A percentile compares a stretch with the other conserved stretches of the same genome.
phyloP scores from a whole-genome alignment of 1,284 basidiomycete genomes.

The Ustilago esculenta region DNA sequence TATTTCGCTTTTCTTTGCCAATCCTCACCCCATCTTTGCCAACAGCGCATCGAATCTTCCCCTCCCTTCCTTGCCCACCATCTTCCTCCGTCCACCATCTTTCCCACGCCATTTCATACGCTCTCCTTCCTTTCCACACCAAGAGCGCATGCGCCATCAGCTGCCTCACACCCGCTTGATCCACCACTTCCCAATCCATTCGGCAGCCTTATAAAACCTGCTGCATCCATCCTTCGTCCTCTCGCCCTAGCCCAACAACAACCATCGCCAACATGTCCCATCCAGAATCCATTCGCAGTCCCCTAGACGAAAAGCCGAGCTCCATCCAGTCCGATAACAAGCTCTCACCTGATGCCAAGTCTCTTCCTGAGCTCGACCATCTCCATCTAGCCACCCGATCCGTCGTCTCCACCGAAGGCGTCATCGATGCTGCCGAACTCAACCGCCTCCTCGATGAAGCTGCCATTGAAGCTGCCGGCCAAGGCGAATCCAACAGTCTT shows the following conservation, averaged over 20 bases:
- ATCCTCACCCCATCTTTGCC: background rate
- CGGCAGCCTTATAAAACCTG: too few relatives aligned
- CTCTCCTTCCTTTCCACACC: background rate
- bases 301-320: constrained; percentile 20
- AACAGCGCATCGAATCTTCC: constrained; percentile 21
- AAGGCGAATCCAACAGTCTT: constrained; percentile 35
- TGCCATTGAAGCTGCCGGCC: constrained; percentile 51
- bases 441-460: constrained; percentile 47
- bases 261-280: constrained; percentile 15
- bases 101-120: background rate
- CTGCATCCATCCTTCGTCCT: too few relatives aligned
- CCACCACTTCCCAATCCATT: too few relatives aligned
- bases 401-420: constrained; percentile 37
- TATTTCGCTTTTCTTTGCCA: constrained; percentile 2
- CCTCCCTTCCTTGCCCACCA: background rate
- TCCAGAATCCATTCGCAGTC: constrained; percentile 11
- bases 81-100: background rate
- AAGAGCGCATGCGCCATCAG: too few relatives aligned
- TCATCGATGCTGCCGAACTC: constrained; percentile 41
- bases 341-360: constrained; percentile 20
- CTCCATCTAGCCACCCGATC: constrained; percentile 34
- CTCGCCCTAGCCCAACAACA: too few relatives aligned
- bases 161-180: background rate
- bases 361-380: constrained; percentile 1
- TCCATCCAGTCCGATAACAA: constrained; percentile 28